Base-by-base conservation (phyloP, 2,329 filamentous ascomycete species). In the Fusarium devonianum region DNA sequence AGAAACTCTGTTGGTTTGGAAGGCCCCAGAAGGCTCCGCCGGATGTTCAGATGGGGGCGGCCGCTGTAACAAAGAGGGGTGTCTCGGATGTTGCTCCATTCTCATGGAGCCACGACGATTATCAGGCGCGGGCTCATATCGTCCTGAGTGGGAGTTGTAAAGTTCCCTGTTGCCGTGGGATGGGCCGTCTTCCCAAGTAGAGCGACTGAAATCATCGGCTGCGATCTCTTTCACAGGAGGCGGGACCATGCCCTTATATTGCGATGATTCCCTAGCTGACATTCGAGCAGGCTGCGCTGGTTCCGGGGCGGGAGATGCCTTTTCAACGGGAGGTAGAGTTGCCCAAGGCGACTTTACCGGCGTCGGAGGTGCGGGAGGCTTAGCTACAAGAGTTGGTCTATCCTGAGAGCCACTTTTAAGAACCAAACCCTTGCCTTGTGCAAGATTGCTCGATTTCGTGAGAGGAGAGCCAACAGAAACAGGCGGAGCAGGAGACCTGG, bases 341-440 rank as follows among this genome's bases (percentile, higher is more conserved):
- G 93, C 93, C 93, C 93, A 97, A 4, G 93, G 93, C 4, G 92
- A 97, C 68, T 96, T 97, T 18, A 86, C 82, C 1, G 91, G 88
- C 1, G 85, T 80, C 7, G 87, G 82, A 4, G 82, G 79, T 2
- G 79, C 78, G 1, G 86, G 83, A 12, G 87, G 86, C 66, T 92
- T 92, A 7, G 88, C 81, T 30, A 91, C 86, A 4, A 91, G 73
- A 0, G 86, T 87, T 22, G 87, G 86, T 68, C 89, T 91, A 44
- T 90, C 88, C 8, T 82, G 76, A 5, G 82, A 71, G 10, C 72
- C 82, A 26, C 82, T 83, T 65, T 89, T 90, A 22, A 89, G 72
- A 2, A 89, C 77, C 29, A 90, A 69, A 4, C 84, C 83, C 64
- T 84, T 86, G 11, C 80, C 80, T 26, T 80, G 79, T 0, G 77